Percentiles rank a stretch among this genome's conserved stretches.
These are phyloP conservation scores for Magnaporthiopsis poae DNA, from an alignment of 2,329 filamentous ascomycete genomes.

Conservation along the genomic window DNA sequence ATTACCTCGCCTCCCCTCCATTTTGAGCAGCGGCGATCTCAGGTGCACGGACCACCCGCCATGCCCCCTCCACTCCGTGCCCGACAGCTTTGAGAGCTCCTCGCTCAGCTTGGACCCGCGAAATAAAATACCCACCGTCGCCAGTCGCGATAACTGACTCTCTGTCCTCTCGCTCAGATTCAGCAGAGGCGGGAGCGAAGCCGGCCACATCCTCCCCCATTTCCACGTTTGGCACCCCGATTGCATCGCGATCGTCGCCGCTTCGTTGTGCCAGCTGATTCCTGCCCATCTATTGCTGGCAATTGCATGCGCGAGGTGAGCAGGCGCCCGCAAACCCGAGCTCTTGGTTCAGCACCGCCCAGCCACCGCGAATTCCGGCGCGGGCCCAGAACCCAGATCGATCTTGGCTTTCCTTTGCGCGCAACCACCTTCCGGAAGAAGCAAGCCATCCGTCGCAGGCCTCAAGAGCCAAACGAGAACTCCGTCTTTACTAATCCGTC, in stretches of 20 bases:
- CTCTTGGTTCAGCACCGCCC: background rate
- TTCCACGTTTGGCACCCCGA: background rate
- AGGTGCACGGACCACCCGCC: background rate
- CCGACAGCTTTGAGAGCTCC: background rate
- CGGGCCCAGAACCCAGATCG: background rate
- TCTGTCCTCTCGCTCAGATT: background rate
- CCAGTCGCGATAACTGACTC: conserved; percentile 4
- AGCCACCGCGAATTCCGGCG: conserved; percentile 1
- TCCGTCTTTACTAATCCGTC: background rate
- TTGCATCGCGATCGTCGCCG: background rate
- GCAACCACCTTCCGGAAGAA: background rate
- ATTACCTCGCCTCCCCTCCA: background rate
- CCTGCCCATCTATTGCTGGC: background rate
- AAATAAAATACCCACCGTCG: conserved; percentile 4
- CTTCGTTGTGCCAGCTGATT: background rate
- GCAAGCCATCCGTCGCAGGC: background rate
- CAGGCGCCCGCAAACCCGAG: background rate
- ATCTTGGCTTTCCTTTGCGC: background rate
- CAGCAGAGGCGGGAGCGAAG: background rate
- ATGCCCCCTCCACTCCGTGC: background rate
- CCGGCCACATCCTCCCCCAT: background rate
- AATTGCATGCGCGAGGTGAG: background rate
- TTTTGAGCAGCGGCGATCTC: background rate
- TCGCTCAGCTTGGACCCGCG: background rate
- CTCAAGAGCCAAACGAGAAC: background rate